Percentiles rank a stretch among this genome's conserved stretches.
Evolutionary conservation across 192 early-diverging fungal genomes (phyloP).

Genomic region (Haplosporangium gracile): DNA sequence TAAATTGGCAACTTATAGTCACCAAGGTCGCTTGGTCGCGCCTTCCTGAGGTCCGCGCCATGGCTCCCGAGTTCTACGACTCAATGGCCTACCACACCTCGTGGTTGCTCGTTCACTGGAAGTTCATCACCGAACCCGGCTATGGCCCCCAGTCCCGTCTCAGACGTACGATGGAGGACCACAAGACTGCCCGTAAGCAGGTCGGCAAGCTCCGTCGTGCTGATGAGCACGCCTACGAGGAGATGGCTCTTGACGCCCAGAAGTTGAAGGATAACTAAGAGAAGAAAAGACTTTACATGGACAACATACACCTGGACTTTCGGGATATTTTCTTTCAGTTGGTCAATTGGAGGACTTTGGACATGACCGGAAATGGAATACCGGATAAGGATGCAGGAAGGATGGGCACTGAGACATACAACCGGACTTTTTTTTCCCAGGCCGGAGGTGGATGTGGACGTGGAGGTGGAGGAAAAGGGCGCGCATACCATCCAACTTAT

Average conservation of each 20-base stretch:
- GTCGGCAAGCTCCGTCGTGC: slow-evolving; percentile 60
- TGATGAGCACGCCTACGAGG: slow-evolving; percentile 51
- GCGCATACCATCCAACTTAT: too few species aligned
- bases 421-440: too few species aligned
- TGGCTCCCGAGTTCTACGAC: slow-evolving; percentile 95
- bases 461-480: too few species aligned
- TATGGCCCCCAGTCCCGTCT: slow-evolving; percentile 89
- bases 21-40: slow-evolving; percentile 86
- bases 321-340: not conserved
- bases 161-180: slow-evolving; percentile 76
- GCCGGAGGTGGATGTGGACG: too few species aligned
- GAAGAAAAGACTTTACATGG: not conserved
- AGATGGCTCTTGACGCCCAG: slow-evolving; percentile 45
- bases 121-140: slow-evolving; percentile 81
- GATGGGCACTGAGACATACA: not conserved
- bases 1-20: slow-evolving; percentile 9
- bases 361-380: not conserved
- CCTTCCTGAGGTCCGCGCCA: slow-evolving; percentile 81
- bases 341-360: not conserved
- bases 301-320: not conserved
- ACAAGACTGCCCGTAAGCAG: slow-evolving; percentile 79
- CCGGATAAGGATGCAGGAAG: not conserved
- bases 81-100: slow-evolving; percentile 84
- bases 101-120: slow-evolving; percentile 87
- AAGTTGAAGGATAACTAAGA: slow-evolving; percentile 34